Percentiles rank a stretch among this genome's conserved stretches.
Conservation (phyloP, 768 basidiomycete genomes). For the Amanita jacksonii region DNA sequence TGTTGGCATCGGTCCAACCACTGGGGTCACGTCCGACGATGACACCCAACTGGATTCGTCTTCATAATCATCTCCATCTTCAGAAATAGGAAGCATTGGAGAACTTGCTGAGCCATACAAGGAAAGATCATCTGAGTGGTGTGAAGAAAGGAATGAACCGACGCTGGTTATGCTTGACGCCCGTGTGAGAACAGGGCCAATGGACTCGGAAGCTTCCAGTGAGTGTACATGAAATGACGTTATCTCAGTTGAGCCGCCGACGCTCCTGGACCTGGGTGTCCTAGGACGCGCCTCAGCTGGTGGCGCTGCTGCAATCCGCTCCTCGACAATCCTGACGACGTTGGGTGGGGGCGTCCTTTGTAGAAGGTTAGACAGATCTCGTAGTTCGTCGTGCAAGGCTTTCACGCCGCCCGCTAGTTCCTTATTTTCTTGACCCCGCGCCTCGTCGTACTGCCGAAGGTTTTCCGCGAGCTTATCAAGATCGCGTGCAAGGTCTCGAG, state of each 20-base stretch:
- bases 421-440: constrained; percentile 52
- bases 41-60: constrained; percentile 12
- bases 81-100: constrained; percentile 3
- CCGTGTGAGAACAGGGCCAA: constrained; percentile 21
- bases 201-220: not conserved
- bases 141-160: constrained; percentile 39
- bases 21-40: constrained; percentile 14
- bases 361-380: constrained; percentile 49
- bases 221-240: constrained; percentile 2
- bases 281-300: not conserved
- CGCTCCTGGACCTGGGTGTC: constrained; percentile 3
- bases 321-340: constrained; percentile 11
- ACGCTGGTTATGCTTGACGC: constrained; percentile 33
- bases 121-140: constrained; percentile 66
- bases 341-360: constrained; percentile 31
- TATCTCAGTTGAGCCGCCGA: constrained; percentile 5
- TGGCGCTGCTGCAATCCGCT: not conserved
- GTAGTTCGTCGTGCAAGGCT: constrained; percentile 60
- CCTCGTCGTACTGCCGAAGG: constrained; percentile 42
- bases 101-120: constrained; percentile 20
- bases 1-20: constrained; percentile 8
- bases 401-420: constrained; percentile 60
- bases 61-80: constrained; percentile 12
- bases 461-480: constrained; percentile 46
- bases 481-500: constrained; percentile 41